phyloP scores from a whole-genome alignment of 2,329 filamentous ascomycete genomes.

The Knufia fluminis region DNA sequence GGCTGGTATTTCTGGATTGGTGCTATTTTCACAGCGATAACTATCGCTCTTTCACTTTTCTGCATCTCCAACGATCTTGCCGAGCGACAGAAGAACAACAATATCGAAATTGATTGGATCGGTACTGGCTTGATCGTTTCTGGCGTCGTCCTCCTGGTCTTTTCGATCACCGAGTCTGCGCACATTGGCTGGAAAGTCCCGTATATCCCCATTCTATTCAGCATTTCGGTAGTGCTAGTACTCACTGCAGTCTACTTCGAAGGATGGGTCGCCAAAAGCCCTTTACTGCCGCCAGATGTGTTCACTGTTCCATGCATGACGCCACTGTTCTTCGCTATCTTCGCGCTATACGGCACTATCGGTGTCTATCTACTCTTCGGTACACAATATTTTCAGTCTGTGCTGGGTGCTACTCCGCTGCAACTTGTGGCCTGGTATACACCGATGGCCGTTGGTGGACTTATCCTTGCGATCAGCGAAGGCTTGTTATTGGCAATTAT shows the following conservation, averaged over 20 bases:
- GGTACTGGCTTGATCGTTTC: slow-evolving; percentile 53
- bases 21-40: slow-evolving; percentile 42
- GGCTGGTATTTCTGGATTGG: slow-evolving; percentile 63
- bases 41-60: slow-evolving; percentile 36
- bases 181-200: slow-evolving; percentile 67
- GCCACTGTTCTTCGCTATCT: slow-evolving; percentile 50
- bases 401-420: slow-evolving; percentile 51
- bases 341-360: slow-evolving; percentile 59
- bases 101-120: slow-evolving; percentile 59
- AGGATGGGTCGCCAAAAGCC: slow-evolving; percentile 58
- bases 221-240: slow-evolving; percentile 54
- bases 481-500: slow-evolving; percentile 60
- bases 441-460: slow-evolving; percentile 59
- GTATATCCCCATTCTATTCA: slow-evolving; percentile 59
- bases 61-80: slow-evolving; percentile 42
- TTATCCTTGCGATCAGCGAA: slow-evolving; percentile 53
- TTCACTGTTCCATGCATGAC: slow-evolving; percentile 62
- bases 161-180: slow-evolving; percentile 63
- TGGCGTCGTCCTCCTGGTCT: slow-evolving; percentile 61
- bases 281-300: slow-evolving; percentile 60
- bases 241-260: slow-evolving; percentile 58
- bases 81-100: slow-evolving; percentile 29
- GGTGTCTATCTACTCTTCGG: slow-evolving; percentile 62
- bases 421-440: slow-evolving; percentile 60
- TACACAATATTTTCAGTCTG: slow-evolving; percentile 57